These are phyloP conservation scores for Phytophthora sp. DNA, from an alignment of 352 stramenopile genomes.

Conservation along the genomic window DNA sequence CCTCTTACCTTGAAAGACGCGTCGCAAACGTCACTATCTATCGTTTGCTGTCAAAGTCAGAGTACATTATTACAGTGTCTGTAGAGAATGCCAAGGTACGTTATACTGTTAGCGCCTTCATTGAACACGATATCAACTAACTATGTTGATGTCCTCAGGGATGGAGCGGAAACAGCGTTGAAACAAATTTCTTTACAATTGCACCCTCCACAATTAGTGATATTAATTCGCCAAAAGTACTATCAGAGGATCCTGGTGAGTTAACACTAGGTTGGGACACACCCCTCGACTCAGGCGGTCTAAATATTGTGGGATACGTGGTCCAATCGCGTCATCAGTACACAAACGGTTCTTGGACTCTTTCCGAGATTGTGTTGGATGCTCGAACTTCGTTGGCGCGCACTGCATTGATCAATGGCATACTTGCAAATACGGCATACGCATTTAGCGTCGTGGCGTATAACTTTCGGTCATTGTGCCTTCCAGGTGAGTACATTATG, in stretches of 20 bases:
- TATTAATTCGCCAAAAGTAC: constrained; percentile 32
- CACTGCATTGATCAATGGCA: constrained; percentile 32
- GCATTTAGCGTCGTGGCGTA: constrained; percentile 50
- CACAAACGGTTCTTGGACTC: constrained; percentile 41
- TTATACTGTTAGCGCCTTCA: no score
- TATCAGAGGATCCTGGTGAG: constrained; percentile 51
- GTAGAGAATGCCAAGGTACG: constrained; percentile 23
- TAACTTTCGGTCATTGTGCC: constrained; percentile 55
- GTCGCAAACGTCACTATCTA: constrained; percentile 38
- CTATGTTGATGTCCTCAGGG: constrained; percentile 40
- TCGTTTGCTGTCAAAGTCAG: constrained; percentile 35
- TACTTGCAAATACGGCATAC: constrained; percentile 51
- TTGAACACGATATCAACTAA: no score
- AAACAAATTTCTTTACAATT: constrained; percentile 36
- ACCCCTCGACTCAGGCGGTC: constrained; percentile 50
- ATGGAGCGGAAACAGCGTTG: constrained; percentile 31
- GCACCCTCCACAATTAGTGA: constrained; percentile 30
- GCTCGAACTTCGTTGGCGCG: constrained; percentile 21
- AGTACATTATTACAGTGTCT: constrained; percentile 41
- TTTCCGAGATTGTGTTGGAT: constrained; percentile 44
- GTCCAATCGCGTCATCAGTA: constrained; percentile 32
- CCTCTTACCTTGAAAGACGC: constrained; percentile 6
- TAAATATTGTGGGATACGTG: constrained; percentile 51
- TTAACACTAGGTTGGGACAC: constrained; percentile 45
- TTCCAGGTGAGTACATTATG: constrained; percentile 24